Evolutionary conservation across 331 rosid genomes (phyloP), one percentile per base, ranked within the genome.

Genomic region (Acacia concinna): DNA sequence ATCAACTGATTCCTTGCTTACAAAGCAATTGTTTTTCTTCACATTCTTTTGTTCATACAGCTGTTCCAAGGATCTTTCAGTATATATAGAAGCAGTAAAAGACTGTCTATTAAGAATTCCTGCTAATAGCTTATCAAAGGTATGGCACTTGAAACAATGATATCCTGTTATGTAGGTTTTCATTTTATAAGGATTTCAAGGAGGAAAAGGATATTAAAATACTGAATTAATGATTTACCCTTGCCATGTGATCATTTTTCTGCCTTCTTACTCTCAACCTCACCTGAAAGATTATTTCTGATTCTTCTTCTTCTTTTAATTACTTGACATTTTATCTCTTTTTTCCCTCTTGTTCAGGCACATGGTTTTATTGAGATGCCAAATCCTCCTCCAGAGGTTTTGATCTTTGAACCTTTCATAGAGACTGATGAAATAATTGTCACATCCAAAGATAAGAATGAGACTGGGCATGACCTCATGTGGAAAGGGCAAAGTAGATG

Each of bases 331-430:
- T 57, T 23, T 64, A 15, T 76, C 27, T 76, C 76, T 72, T 11
- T 73, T 75, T 71, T 28, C 47, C 46, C 79, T 51, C 44, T 46
- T 77, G 52, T 80, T 67, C 86, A 94, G 97, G 90, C 89, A 65
- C 97, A 94, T 54, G 89, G 97, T 74, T 69, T 84, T 86, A 92
- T 94, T 80, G 98, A 94, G 87, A 94, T 94, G 98, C 97, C 98
- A 49, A 87, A 84, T 72, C 96, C 93, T 74, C 90, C 98, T 81
- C 94, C 98, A 46, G 88, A 91, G 78, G 84, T 82, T 77, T 80
- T 92, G 78, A 91, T 94, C 82, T 92, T 94, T 75, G 98, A 94
- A 81, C 97, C 98, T 79, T 94, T 94, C 90, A 89, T 94, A 71
- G 88, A 88, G 84, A 94, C 98, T 0, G 97, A 94, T 86, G 97